Evolutionary conservation across 148 eudicot species (phyloP).

Genomic region (Arbutus unedo): DNA sequence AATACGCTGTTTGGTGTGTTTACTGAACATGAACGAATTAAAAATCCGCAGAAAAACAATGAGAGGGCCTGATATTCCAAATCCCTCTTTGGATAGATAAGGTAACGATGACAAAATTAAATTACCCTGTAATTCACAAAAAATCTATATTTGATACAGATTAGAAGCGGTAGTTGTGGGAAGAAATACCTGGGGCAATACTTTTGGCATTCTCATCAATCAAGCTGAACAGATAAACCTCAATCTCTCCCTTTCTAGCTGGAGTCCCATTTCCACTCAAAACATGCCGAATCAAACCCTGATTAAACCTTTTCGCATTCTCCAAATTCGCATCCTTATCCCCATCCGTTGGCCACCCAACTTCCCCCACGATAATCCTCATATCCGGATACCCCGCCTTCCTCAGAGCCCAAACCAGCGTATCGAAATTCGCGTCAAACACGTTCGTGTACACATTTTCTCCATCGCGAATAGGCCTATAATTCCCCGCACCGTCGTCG

Average conservation of each 20-base stretch:
- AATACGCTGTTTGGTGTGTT: too few relatives aligned
- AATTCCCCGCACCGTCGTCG: constrained; percentile 37
- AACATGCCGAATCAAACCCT: constrained; percentile 65
- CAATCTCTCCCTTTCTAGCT: constrained; percentile 51
- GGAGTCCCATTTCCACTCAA: constrained; percentile 75
- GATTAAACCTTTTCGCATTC: constrained; percentile 77
- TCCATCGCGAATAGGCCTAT: constrained; percentile 52
- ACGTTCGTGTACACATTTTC: constrained; percentile 63
- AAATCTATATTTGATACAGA: too few relatives aligned
- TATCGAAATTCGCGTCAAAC: constrained; percentile 94
- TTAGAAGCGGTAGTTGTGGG: too few relatives aligned
- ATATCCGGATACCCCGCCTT: constrained; percentile 79
- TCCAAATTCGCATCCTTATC: constrained; percentile 58
- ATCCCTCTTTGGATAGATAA: too few relatives aligned
- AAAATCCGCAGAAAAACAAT: too few relatives aligned
- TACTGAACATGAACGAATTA: too few relatives aligned
- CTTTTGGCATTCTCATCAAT: constrained; percentile 86
- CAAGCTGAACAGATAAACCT: constrained; percentile 72
- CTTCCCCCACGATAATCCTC: constrained; percentile 81
- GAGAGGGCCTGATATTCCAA: too few relatives aligned
- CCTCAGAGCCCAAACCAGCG: constrained; percentile 64
- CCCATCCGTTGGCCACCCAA: constrained; percentile 99
- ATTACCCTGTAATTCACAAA: too few relatives aligned
- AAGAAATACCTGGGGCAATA: constrained; percentile 60
- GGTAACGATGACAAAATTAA: too few relatives aligned